These are phyloP conservation scores for Hypsizygus marmoreus DNA, from an alignment of 768 basidiomycete species.

Conservation along the genomic window DNA sequence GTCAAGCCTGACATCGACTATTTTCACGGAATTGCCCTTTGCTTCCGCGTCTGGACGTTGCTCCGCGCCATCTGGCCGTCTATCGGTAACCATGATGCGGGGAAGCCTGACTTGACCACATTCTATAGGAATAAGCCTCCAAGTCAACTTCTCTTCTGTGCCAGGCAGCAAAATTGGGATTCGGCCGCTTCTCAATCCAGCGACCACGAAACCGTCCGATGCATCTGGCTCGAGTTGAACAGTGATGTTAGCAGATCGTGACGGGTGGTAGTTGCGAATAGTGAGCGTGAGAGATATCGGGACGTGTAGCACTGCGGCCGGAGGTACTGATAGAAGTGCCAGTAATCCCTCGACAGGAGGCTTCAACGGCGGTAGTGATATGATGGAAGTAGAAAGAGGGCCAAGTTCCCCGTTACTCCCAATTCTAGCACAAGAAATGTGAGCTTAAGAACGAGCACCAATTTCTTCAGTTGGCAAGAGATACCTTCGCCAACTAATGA, in stretches of 20 bases:
- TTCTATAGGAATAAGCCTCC: slow-evolving; percentile 73
- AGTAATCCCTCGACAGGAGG: slow-evolving; percentile 65
- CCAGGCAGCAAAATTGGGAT: slow-evolving; percentile 77
- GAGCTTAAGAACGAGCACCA: no score
- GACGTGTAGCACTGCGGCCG: slow-evolving; percentile 63
- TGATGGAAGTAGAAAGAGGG: slow-evolving; percentile 45
- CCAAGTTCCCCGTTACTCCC: slow-evolving; percentile 45
- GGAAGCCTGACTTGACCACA: slow-evolving; percentile 71
- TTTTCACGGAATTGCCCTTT: slow-evolving; percentile 49
- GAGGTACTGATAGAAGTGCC: slow-evolving; percentile 65
- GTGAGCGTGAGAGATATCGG: slow-evolving; percentile 57
- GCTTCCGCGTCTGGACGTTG: slow-evolving; percentile 30
- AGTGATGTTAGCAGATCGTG: slow-evolving; percentile 66
- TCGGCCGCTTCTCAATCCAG: slow-evolving; percentile 69
- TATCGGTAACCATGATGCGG: slow-evolving; percentile 56
- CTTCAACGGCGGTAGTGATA: slow-evolving; percentile 62
- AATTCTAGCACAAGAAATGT: no score
- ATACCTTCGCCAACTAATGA: slow-evolving; percentile 72
- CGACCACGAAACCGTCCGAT: slow-evolving; percentile 77
- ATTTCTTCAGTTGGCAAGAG: no score
- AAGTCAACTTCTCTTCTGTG: slow-evolving; percentile 62
- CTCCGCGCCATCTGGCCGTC: slow-evolving; percentile 41
- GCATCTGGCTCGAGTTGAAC: slow-evolving; percentile 72
- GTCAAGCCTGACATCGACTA: slow-evolving; percentile 56
- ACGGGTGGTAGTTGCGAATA: slow-evolving; percentile 66